These are phyloP conservation scores for Babesia ovis DNA, from an alignment of 169 alveolate species.

Conservation along the genomic window DNA sequence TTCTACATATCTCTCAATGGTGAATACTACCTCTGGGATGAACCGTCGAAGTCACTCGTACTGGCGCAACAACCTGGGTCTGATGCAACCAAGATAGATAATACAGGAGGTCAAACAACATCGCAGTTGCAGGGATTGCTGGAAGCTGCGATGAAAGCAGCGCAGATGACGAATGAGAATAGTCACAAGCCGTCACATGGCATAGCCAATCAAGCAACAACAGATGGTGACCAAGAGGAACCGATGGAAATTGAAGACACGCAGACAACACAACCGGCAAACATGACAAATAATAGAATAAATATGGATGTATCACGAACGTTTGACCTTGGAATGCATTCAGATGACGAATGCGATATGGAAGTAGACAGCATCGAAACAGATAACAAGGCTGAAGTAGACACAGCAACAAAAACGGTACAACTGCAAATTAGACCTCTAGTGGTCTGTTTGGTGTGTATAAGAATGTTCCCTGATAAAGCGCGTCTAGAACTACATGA, in stretches of 20 bases:
- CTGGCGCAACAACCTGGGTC: constrained; percentile 4
- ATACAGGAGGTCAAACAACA: not conserved
- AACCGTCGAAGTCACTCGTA: constrained; percentile 35
- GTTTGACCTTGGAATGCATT: constrained; percentile 17
- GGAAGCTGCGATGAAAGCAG: constrained; percentile 57
- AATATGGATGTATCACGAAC: constrained; percentile 9
- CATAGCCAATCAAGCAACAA: not conserved
- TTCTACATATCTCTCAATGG: constrained; percentile 74
- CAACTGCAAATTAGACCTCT: not conserved
- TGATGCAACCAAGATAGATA: not conserved
- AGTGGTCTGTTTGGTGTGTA: constrained; percentile 70
- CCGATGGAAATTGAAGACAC: not conserved
- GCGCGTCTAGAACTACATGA: constrained; percentile 71
- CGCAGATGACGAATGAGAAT: constrained; percentile 50
- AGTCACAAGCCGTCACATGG: not conserved
- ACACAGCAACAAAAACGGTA: not conserved
- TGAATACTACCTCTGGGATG: constrained; percentile 73
- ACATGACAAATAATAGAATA: not conserved
- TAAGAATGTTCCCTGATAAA: constrained; percentile 62
- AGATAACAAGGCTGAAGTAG: constrained; percentile 6
- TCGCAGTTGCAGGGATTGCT: constrained; percentile 28
- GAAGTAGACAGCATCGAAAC: constrained; percentile 10
- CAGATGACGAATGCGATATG: constrained; percentile 60
- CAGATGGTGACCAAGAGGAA: not conserved
- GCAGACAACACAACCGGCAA: not conserved